Percentiles rank a stretch among this genome's conserved stretches.
Conservation (phyloP, 192 early-diverging fungal species). For the Umbelopsis ramanniana region DNA sequence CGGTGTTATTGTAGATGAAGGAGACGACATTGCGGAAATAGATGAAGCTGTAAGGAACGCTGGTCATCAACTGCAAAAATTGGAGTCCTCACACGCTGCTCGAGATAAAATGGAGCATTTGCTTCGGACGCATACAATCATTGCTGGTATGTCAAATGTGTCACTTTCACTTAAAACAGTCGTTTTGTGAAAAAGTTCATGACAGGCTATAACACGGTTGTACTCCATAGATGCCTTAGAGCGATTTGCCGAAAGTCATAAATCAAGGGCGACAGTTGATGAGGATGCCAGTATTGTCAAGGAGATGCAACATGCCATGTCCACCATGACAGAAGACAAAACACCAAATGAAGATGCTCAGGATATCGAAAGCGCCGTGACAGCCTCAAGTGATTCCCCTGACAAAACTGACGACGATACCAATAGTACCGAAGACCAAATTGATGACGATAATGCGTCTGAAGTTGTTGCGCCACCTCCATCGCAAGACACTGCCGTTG, state of each 20-base stretch:
- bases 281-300: slow-evolving; percentile 22
- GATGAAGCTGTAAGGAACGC: slow-evolving; percentile 44
- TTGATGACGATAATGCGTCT: slow-evolving; percentile 4
- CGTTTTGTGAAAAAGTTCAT: too few relatives aligned
- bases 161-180: too few relatives aligned
- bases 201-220: neutral
- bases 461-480: neutral
- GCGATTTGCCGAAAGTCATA: slow-evolving; percentile 21
- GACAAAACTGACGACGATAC: neutral
- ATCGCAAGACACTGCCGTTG: neutral
- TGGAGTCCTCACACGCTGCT: slow-evolving; percentile 44
- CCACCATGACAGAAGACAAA: slow-evolving; percentile 8
- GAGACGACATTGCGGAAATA: slow-evolving; percentile 42
- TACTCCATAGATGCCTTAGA: slow-evolving; percentile 24
- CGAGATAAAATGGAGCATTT: slow-evolving; percentile 50
- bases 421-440: neutral
- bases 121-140: slow-evolving; percentile 44
- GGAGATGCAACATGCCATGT: slow-evolving; percentile 33
- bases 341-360: neutral
- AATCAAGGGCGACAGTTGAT: slow-evolving; percentile 23
- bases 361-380: neutral
- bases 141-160: slow-evolving; percentile 40
- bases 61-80: slow-evolving; percentile 48
- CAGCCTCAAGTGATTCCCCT: neutral
- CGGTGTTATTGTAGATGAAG: slow-evolving; percentile 52